Evolutionary conservation across 2,329 filamentous ascomycete species (phyloP).

Genomic region (Pochonia chlamydosporia): DNA sequence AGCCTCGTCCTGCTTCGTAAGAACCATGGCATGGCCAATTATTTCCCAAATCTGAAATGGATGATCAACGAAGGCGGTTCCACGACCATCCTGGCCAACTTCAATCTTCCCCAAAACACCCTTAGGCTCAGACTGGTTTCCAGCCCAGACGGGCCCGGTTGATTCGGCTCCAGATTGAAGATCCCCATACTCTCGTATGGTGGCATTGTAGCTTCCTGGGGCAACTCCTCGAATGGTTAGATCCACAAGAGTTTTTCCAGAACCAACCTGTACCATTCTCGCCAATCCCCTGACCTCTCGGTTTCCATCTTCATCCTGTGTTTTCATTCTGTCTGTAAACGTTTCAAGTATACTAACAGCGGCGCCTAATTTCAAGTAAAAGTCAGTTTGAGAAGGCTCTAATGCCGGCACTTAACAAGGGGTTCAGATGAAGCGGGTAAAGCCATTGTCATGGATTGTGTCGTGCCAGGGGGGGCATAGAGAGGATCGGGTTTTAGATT

Average conservation of each 20-base stretch:
- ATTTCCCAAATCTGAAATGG: constrained; percentile 90
- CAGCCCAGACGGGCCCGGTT: constrained; percentile 77
- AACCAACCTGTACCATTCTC: constrained; percentile 86
- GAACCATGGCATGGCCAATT: constrained; percentile 87
- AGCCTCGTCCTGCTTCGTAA: constrained; percentile 58
- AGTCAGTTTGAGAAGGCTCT: constrained; percentile 7
- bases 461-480: neutral
- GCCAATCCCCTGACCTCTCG: constrained; percentile 75
- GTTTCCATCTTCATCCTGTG: constrained; percentile 29
- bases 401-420: neutral
- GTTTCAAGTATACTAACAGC: constrained; percentile 96
- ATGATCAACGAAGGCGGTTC: constrained; percentile 74
- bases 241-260: constrained; percentile 76
- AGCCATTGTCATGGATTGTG: neutral
- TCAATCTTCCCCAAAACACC: constrained; percentile 66
- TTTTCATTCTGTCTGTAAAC: constrained; percentile 53
- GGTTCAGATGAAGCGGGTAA: neutral
- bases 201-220: constrained; percentile 77
- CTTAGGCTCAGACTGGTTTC: constrained; percentile 37
- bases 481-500: constrained; percentile 16
- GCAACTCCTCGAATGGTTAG: constrained; percentile 77
- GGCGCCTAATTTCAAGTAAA: constrained; percentile 45
- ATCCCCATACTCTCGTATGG: constrained; percentile 79
- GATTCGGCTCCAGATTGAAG: constrained; percentile 78
- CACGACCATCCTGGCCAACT: constrained; percentile 69